Evolutionary conservation across 805 yeast species (phyloP).

Genomic region (Nakazawaea wyomingensis): DNA sequence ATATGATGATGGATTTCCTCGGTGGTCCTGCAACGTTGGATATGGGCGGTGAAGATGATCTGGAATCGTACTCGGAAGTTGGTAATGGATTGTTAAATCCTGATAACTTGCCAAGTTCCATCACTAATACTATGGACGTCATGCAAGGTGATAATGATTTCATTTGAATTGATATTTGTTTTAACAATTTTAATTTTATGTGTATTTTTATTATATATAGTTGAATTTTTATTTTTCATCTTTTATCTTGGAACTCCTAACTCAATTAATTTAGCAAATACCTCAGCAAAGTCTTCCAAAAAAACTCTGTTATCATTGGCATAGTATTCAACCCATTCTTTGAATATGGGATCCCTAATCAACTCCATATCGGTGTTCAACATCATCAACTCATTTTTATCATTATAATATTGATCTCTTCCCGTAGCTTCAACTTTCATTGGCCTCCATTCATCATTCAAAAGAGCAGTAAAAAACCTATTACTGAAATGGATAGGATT

Average conservation of each 20-base stretch:
- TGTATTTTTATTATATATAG: conserved; percentile 21
- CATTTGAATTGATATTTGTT: too few species aligned
- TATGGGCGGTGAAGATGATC: conserved; percentile 33
- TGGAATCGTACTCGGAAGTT: conserved; percentile 33
- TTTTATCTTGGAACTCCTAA: conserved; percentile 30
- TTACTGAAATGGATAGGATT: conserved; percentile 37
- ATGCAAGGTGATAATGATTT: conserved; percentile 44
- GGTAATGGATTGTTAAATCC: conserved; percentile 43
- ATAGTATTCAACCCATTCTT: conserved; percentile 57
- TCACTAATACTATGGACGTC: conserved; percentile 43
- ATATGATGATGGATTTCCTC: conserved; percentile 82
- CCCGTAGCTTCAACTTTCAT: conserved; percentile 38
- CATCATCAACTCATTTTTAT: conserved; percentile 62
- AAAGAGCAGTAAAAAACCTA: conserved; percentile 37
- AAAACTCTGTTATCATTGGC: conserved; percentile 62
- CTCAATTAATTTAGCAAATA: conserved; percentile 60
- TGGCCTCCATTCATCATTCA: conserved; percentile 49
- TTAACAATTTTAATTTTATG: conserved; percentile 21
- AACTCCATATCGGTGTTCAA: conserved; percentile 75
- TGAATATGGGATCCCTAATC: conserved; percentile 54
- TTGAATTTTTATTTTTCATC: too few species aligned
- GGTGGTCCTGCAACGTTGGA: conserved; percentile 52
- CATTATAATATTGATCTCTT: conserved; percentile 31
- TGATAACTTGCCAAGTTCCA: conserved; percentile 52
- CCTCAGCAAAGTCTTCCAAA: conserved; percentile 59